Evolutionary conservation across 192 early-diverging fungal genomes (phyloP).

Genomic region (Backusella liffmaniae): DNA sequence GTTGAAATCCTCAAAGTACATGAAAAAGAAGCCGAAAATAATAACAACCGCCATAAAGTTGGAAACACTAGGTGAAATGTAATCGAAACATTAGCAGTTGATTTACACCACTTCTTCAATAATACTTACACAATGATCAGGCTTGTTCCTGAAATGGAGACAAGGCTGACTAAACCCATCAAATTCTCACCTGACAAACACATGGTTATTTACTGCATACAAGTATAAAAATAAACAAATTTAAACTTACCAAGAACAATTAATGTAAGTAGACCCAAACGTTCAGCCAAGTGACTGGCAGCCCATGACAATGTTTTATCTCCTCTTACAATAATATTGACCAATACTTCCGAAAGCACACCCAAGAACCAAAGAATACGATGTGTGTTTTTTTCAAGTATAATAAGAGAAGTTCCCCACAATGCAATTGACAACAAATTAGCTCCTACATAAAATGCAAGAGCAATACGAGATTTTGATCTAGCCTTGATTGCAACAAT

Average conservation of each 20-base stretch:
- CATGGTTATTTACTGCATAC: background rate
- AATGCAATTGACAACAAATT: constrained; percentile 44
- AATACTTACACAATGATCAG: constrained; percentile 29
- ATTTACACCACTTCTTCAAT: background rate
- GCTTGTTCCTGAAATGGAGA: constrained; percentile 17
- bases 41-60: constrained; percentile 48
- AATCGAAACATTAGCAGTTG: background rate
- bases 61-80: constrained; percentile 6
- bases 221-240: background rate
- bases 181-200: constrained; percentile 28
- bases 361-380: constrained; percentile 45
- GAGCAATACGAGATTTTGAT: constrained; percentile 36
- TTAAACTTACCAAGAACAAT: constrained; percentile 45
- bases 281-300: constrained; percentile 49
- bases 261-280: constrained; percentile 44
- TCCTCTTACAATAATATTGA: constrained; percentile 37
- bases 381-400: constrained; percentile 31
- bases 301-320: constrained; percentile 47
- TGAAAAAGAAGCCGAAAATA: constrained; percentile 50
- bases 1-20: constrained; percentile 54
- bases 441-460: constrained; percentile 41
- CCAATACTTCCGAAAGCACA: constrained; percentile 37
- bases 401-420: constrained; percentile 40
- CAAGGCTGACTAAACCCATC: constrained; percentile 29
- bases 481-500: constrained; percentile 22